Evolutionary conservation across 768 basidiomycete genomes (phyloP).

Genomic region (Amanita rubescens): DNA sequence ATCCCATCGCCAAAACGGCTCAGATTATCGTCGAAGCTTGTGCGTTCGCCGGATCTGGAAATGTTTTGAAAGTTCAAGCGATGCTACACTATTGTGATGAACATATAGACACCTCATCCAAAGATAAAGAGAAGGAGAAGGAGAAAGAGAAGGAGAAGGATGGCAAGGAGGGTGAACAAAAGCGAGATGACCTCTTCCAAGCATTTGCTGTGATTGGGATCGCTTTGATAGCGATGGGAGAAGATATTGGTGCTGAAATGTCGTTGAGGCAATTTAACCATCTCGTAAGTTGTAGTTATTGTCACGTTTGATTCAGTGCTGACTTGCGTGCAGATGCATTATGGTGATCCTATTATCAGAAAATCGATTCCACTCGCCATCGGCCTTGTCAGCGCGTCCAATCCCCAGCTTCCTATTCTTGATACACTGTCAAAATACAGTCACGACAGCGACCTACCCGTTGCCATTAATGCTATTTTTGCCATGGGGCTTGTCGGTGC

Average conservation of each 20-base stretch:
- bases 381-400: slow-evolving; percentile 90
- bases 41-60: slow-evolving; percentile 91
- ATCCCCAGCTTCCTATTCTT: slow-evolving; percentile 89
- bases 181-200: slow-evolving; percentile 80
- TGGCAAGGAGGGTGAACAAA: slow-evolving; percentile 34
- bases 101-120: slow-evolving; percentile 56
- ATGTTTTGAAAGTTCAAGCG: slow-evolving; percentile 86
- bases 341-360: slow-evolving; percentile 89
- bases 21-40: slow-evolving; percentile 91
- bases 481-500: slow-evolving; percentile 98
- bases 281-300: slow-evolving; percentile 48
- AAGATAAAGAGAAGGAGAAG: slow-evolving; percentile 47
- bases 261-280: slow-evolving; percentile 96
- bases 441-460: slow-evolving; percentile 96
- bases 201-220: slow-evolving; percentile 92
- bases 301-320: not conserved
- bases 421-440: slow-evolving; percentile 98
- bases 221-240: slow-evolving; percentile 94
- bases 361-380: slow-evolving; percentile 93
- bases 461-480: slow-evolving; percentile 95
- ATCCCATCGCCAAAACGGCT: slow-evolving; percentile 85
- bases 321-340: slow-evolving; percentile 79
- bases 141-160: slow-evolving; percentile 40
- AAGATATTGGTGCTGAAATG: slow-evolving; percentile 98
- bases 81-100: slow-evolving; percentile 94